These are phyloP conservation scores for Trichosporon ovoides DNA, from an alignment of 1,284 basidiomycete genomes.

Conservation along the genomic window DNA sequence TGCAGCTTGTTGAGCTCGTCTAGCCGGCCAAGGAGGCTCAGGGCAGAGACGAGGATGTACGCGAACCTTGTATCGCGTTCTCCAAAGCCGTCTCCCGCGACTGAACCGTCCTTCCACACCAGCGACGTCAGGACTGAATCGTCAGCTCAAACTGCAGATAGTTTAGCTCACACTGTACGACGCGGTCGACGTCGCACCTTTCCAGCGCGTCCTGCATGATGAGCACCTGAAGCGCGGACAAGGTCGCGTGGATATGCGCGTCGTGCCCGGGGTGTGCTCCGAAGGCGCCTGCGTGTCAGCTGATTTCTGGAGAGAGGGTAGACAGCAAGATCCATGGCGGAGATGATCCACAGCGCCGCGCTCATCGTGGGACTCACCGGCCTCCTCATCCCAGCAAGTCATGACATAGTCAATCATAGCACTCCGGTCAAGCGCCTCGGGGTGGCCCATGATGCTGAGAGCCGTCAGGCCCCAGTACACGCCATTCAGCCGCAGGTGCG, in stretches of 20 bases:
- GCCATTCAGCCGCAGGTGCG: conserved; percentile 91
- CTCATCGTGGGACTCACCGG: conserved; percentile 66
- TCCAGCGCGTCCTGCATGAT: conserved; percentile 76
- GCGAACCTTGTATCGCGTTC: conserved; percentile 89
- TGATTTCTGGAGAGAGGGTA: too few species aligned
- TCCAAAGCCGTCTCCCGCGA: conserved; percentile 83
- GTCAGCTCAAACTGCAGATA: neutral
- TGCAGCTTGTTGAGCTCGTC: conserved; percentile 53
- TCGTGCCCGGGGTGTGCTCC: conserved; percentile 91
- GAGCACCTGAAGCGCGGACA: conserved; percentile 89
- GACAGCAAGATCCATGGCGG: too few species aligned
- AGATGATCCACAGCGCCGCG: too few species aligned
- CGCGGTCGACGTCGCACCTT: conserved; percentile 60
- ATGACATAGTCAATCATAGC: conserved; percentile 86
- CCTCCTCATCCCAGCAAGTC: conserved; percentile 86
- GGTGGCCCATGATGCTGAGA: conserved; percentile 68
- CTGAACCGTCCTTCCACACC: conserved; percentile 74
- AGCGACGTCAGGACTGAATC: conserved; percentile 71
- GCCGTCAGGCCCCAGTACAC: conserved; percentile 95
- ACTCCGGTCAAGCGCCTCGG: conserved; percentile 70
- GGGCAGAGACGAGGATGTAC: conserved; percentile 74
- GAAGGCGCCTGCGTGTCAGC: conserved; percentile 87
- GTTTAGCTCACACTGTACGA: conserved; percentile 64
- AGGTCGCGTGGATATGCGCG: conserved; percentile 77
- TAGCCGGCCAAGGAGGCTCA: conserved; percentile 74